phyloP scores from a whole-genome alignment of 208 protist genomes.

The Acanthamoeba lenticulata region DNA sequence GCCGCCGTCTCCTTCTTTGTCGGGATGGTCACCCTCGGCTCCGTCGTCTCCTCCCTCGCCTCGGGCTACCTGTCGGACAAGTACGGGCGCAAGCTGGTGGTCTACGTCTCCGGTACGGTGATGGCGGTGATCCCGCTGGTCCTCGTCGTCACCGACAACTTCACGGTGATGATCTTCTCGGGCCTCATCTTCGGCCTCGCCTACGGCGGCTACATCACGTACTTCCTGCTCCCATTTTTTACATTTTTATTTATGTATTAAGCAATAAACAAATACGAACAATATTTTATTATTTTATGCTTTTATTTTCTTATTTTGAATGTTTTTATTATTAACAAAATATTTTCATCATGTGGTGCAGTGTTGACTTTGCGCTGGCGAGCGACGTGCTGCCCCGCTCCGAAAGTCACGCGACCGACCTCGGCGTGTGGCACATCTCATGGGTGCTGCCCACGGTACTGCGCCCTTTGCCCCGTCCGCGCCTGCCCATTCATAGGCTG shows the following conservation, averaged over 20 bases:
- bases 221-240: background rate
- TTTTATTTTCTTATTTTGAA: background rate
- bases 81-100: slow-evolving; percentile 3
- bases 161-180: background rate
- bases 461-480: background rate
- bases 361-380: slow-evolving; percentile 4
- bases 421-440: slow-evolving; percentile 36
- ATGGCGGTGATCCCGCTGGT: background rate
- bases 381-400: background rate
- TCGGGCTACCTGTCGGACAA: background rate
- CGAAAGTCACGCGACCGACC: background rate
- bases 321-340: background rate
- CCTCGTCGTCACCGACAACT: background rate
- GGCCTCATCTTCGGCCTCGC: slow-evolving; percentile 10
- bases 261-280: too few species aligned
- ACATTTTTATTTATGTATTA: too few species aligned
- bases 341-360: background rate
- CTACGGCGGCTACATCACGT: slow-evolving; percentile 16
- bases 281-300: background rate
- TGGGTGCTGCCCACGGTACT: slow-evolving; percentile 10
- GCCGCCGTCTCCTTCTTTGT: background rate
- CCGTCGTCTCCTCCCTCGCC: background rate
- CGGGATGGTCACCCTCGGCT: background rate
- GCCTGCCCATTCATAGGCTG: background rate
- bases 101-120: background rate